phyloP scores from a whole-genome alignment of 2,329 filamentous ascomycete genomes.

The Apiospora koreana region DNA sequence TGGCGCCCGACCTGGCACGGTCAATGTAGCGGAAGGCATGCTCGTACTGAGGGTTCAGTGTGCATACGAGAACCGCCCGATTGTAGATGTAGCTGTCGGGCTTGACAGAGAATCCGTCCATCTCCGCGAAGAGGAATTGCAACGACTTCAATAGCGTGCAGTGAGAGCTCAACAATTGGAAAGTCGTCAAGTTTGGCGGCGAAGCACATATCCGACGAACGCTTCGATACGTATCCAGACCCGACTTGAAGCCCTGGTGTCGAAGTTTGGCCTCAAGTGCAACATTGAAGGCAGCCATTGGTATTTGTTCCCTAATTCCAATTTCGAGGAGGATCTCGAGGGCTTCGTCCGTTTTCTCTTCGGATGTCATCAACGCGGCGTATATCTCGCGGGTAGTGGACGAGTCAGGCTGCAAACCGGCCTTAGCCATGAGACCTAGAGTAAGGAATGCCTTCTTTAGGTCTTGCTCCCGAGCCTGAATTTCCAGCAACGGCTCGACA shows the following conservation, averaged over 20 bases:
- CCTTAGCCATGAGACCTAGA: slow-evolving; percentile 72
- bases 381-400: slow-evolving; percentile 67
- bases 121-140: slow-evolving; percentile 38
- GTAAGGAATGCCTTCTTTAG: slow-evolving; percentile 67
- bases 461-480: slow-evolving; percentile 63
- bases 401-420: slow-evolving; percentile 57
- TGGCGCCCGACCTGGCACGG: slow-evolving; percentile 23
- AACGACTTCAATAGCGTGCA: slow-evolving; percentile 30
- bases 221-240: slow-evolving; percentile 39
- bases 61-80: slow-evolving; percentile 33
- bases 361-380: slow-evolving; percentile 50
- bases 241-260: slow-evolving; percentile 26
- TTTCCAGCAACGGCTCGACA: slow-evolving; percentile 77
- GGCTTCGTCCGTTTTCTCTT: slow-evolving; percentile 49
- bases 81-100: slow-evolving; percentile 32
- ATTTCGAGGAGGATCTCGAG: slow-evolving; percentile 60
- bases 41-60: slow-evolving; percentile 35
- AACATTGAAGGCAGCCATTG: slow-evolving; percentile 42
- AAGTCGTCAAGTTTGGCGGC: slow-evolving; percentile 38
- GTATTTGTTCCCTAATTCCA: slow-evolving; percentile 37
- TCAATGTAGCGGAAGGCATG: slow-evolving; percentile 34
- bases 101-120: slow-evolving; percentile 36
- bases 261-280: slow-evolving; percentile 37
- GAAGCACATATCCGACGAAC: slow-evolving; percentile 36
- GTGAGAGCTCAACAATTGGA: slow-evolving; percentile 34